Evolutionary conservation across 108 stramenopile species (phyloP).

Genomic region (Cyclotella choctawhatcheeana): DNA sequence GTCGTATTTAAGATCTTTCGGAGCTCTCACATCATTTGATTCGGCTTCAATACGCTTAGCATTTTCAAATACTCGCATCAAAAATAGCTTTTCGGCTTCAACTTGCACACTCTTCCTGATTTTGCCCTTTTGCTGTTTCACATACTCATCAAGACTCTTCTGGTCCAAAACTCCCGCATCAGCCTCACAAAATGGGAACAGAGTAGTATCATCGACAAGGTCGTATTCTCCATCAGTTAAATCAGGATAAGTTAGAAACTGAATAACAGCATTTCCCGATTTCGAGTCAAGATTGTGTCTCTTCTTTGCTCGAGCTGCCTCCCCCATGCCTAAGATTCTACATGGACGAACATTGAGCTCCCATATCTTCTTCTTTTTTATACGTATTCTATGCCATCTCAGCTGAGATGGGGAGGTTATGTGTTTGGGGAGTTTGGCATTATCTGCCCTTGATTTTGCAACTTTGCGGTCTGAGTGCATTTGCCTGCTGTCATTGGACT

Average conservation of each 20-base stretch:
- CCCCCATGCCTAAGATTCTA: conserved; percentile 14
- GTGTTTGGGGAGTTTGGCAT: conserved; percentile 7
- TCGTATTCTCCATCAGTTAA: neutral
- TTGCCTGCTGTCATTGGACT: neutral
- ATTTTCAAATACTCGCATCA: conserved; percentile 4
- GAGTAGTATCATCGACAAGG: neutral
- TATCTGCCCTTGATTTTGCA: neutral
- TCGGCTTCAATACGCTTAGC: neutral
- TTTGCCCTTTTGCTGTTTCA: neutral
- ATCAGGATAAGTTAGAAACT: conserved; percentile 15
- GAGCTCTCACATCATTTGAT: neutral
- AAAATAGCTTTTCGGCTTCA: neutral
- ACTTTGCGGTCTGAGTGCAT: neutral
- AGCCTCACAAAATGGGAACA: neutral
- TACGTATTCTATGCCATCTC: conserved; percentile 23
- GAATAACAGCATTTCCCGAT: conserved; percentile 11
- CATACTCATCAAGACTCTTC: neutral
- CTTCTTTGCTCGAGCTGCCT: conserved; percentile 2
- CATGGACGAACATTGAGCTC: conserved; percentile 15
- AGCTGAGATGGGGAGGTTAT: conserved; percentile 36
- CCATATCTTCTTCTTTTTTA: neutral
- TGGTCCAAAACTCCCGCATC: neutral
- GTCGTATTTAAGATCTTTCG: neutral
- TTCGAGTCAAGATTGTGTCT: neutral
- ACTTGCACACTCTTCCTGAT: neutral